These are phyloP conservation scores for Fusarium sterilihyphosum DNA, from an alignment of 2,329 filamentous ascomycete species.

Conservation along the genomic window DNA sequence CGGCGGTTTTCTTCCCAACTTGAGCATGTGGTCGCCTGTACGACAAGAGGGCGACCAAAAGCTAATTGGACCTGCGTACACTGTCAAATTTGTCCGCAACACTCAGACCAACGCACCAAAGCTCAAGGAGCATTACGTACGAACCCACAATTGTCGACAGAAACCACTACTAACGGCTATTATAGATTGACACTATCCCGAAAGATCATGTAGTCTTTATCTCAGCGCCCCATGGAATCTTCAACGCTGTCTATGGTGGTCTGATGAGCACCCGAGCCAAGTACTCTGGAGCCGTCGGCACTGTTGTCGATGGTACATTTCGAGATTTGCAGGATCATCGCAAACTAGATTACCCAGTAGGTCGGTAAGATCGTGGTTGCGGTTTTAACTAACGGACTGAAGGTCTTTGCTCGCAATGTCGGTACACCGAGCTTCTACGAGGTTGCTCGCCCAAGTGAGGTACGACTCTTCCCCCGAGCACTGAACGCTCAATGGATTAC, in stretches of 20 bases:
- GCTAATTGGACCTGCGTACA: not conserved
- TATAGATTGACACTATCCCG: not conserved
- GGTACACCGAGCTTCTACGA: constrained; percentile 10
- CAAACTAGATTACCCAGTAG: constrained; percentile 11
- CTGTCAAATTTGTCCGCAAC: not conserved
- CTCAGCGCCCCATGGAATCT: constrained; percentile 2
- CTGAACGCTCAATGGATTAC: accelerated
- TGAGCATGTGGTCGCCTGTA: not conserved
- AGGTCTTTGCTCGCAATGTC: constrained; percentile 13
- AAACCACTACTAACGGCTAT: too few relatives aligned
- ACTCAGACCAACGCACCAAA: not conserved
- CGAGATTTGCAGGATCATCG: constrained; percentile 32
- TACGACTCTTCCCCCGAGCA: accelerated
- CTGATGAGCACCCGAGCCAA: constrained; percentile 25
- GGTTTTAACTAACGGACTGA: accelerated
- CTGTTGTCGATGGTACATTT: constrained; percentile 16
- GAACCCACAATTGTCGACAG: too few relatives aligned
- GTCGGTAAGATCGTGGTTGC: accelerated
- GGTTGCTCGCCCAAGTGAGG: constrained; percentile 9
- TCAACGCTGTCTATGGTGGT: constrained; percentile 28
- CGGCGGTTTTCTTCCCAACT: not conserved
- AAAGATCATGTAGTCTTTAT: constrained; percentile 19
- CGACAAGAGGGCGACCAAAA: not conserved
- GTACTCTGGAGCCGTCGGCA: constrained; percentile 3
- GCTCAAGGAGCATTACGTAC: not conserved